These are phyloP conservation scores for Trichocladium uniseriatum DNA, from an alignment of 495 filamentous ascomycete genomes.

Conservation along the genomic window DNA sequence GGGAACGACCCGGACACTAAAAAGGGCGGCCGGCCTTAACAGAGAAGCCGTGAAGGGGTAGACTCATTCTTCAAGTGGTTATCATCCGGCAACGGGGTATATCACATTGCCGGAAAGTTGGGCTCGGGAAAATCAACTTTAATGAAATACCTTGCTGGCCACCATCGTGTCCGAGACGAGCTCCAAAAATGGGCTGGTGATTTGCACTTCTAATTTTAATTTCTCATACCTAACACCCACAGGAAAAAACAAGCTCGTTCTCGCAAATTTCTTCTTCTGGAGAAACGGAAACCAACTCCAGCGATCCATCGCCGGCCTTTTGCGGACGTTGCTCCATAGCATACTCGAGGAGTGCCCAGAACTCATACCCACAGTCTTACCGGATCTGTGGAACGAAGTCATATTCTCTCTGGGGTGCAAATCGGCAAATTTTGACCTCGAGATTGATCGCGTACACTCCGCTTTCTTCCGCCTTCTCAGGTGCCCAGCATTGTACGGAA, in stretches of 20 bases:
- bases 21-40: background rate
- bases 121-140: constrained; percentile 6
- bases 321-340: background rate
- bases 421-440: background rate
- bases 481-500: background rate
- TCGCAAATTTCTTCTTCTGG: constrained; percentile 4
- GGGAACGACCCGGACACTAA: background rate
- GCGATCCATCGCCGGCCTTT: background rate
- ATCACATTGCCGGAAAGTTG: constrained; percentile 5
- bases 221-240: too few species aligned
- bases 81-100: background rate
- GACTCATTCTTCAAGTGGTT: background rate
- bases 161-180: background rate
- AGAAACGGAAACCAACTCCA: background rate
- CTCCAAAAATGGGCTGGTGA: constrained; percentile 4
- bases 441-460: background rate
- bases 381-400: background rate
- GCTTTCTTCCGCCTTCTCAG: background rate
- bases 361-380: background rate
- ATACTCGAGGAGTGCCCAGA: background rate
- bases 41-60: background rate
- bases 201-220: too few species aligned
- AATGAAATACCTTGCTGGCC: background rate
- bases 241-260: background rate
- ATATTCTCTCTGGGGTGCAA: background rate